Base-by-base conservation (phyloP, 2,329 filamentous ascomycete species). In the Metarhizium album region DNA sequence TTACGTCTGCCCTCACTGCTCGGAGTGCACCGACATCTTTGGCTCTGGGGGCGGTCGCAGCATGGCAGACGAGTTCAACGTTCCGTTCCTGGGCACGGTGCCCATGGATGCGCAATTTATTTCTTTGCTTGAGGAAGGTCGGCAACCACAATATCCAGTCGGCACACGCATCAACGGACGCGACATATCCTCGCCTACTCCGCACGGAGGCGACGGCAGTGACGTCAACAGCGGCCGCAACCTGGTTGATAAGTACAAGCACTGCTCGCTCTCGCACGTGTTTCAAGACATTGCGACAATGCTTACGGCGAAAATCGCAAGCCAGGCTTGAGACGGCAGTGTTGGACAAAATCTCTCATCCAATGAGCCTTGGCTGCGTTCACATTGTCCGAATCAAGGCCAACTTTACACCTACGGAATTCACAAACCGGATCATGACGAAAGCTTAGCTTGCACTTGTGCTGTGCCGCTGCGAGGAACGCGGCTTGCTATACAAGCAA, bases 101-200 rank as follows among this genome's bases (percentile, higher is more conserved):
- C 93, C 93, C 1, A 90, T 98, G 62, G 93, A 98, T 70, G 87
- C 90, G 20, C 87, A 90, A 60, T 96, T 97, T 64, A 86, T 93
- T 45, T 79, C 85, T 57, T 69, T 98, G 61, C 81, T 98, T 42
- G 91, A 97, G 67, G 88, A 87, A 53, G 79, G 75, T 14, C 70
- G 65, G 52, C 67, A 72, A 55, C 87, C 86, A 14, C 71, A 72
- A 16, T 90, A 90, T 63, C 86, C 86, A 0, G 71, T 77, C 52
- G 86, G 86, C 1, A 89, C 84, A 1, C 60, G 74, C 29, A 69
- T 86, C 27, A 72, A 78, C 53, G 82, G 82, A 1, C 66, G 73
- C 52, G 75, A 81, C 52, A 70, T 83, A 33, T 73, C 52, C 11
- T 46, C 35, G 14, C 4, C 20, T 3, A 22, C 22, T 3, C 13